Base-by-base conservation (phyloP, 352 stramenopile species). In the Aphanomyces euteiches region DNA sequence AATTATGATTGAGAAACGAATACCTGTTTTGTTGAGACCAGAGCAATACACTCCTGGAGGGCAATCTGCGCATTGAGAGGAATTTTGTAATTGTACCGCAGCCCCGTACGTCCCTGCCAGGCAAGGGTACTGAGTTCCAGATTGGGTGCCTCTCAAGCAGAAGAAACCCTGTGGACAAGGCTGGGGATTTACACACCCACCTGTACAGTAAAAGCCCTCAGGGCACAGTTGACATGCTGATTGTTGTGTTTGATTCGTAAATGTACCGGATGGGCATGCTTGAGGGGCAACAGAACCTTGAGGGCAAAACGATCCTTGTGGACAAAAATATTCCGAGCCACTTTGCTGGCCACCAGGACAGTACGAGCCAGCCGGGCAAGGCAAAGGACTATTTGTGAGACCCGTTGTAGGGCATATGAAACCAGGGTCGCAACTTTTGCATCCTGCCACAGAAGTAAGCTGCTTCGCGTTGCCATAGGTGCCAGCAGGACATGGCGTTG, bases 1-100 rank as follows among this genome's bases (percentile, higher is more conserved):
- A n/a, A 53, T 19, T 53, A 53, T 2, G 2, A 8, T 15, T 47
- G 45, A 56, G 38, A 38, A 21, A 71, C 75, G n/a, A 75, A 71
- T 41, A 72, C 80, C 66, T 7, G 84, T 93, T 17, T 79, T 82
- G 21, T 71, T 39, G 1, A 81, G 67, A 5, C 84, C 85, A 1
- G 78, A 88, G 67, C 92, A 98, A 67, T 91, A 98, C 12, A 81
- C 79, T 0, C 90, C 92, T 12, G 76, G 71, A 28, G 82, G 78
- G 80, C 87, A 93, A 13, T 48, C 36, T 1, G 72, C 64, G 68
- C 84, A 93, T 38, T 90, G 80, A 4, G 59, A 56, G 1, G 77
- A 69, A 17, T 61, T 78, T 6, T 72, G 73, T 3, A 94, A 73
- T 4, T 66, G 40, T 15, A 72, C 67, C 17, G 73, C 47, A 47